Conservation (phyloP, 129 eudicot genomes). For the Gnaphalium uliginosum region DNA sequence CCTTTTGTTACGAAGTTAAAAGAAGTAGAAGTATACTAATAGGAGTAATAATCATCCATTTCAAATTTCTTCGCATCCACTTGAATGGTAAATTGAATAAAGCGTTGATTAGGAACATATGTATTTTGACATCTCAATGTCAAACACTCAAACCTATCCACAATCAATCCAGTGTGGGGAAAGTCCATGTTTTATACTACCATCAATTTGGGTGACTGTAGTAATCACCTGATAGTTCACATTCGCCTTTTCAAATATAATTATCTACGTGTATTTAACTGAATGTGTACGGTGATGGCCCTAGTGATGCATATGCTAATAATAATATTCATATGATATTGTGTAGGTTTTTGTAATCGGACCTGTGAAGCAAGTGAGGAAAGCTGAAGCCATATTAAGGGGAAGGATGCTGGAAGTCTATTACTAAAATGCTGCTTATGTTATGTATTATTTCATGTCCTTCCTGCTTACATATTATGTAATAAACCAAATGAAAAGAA, state of each 20-base stretch:
- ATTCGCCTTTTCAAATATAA: too few species aligned
- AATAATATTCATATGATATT: neutral
- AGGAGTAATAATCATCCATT: too few species aligned
- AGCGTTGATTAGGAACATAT: neutral
- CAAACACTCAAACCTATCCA: too few species aligned
- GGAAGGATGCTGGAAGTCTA: slow-evolving; percentile 73
- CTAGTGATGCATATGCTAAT: neutral
- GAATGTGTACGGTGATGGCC: too few species aligned
- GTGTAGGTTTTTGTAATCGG: slow-evolving; percentile 86
- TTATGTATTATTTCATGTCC: neutral
- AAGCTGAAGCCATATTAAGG: slow-evolving; percentile 93
- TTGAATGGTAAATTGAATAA: neutral
- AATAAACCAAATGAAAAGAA: slow-evolving; percentile 37
- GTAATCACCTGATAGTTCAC: too few species aligned
- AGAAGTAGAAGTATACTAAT: neutral
- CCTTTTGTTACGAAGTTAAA: neutral
- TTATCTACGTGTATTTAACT: too few species aligned
- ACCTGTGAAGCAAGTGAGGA: slow-evolving; percentile 77
- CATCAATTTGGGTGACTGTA: too few species aligned
- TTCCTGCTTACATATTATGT: slow-evolving; percentile 22
- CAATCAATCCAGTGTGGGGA: too few species aligned
- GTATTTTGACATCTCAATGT: too few species aligned
- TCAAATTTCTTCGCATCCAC: neutral
- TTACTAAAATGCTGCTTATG: slow-evolving; percentile 29
- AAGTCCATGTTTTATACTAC: too few species aligned